Evolutionary conservation across 2,329 filamentous ascomycete genomes (phyloP).

Genomic region (Monosporascus sp.): DNA sequence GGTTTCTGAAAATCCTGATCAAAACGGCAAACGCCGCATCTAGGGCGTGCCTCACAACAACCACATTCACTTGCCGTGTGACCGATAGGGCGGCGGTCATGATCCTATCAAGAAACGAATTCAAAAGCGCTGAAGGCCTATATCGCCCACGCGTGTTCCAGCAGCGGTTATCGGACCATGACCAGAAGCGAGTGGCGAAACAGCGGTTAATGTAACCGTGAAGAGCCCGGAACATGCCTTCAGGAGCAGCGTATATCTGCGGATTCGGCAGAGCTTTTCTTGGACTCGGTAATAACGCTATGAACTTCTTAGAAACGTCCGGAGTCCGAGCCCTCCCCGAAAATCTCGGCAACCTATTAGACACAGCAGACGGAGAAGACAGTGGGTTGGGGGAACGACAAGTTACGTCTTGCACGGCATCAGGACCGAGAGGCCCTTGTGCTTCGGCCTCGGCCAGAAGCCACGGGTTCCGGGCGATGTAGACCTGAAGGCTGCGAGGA

Average conservation of each 20-base stretch:
- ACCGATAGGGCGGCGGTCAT: constrained; percentile 22
- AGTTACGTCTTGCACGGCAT: constrained; percentile 21
- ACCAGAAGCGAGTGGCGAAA: constrained; percentile 17
- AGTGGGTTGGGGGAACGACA: constrained; percentile 17
- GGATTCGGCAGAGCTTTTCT: background rate
- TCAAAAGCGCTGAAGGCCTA: constrained; percentile 20
- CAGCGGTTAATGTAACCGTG: constrained; percentile 13
- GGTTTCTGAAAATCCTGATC: constrained; percentile 21
- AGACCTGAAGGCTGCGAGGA: constrained; percentile 18
- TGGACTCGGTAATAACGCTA: constrained; percentile 4
- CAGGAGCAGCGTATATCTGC: constrained; percentile 1
- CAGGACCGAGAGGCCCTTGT: constrained; percentile 15
- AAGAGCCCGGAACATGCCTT: constrained; percentile 15
- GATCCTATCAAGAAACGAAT: constrained; percentile 20
- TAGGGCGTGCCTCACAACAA: constrained; percentile 16
- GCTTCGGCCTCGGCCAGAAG: constrained; percentile 20
- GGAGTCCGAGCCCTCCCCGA: constrained; percentile 1
- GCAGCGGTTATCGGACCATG: constrained; percentile 15
- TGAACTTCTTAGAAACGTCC: constrained; percentile 5
- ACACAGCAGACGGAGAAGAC: background rate
- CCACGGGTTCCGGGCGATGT: constrained; percentile 22
- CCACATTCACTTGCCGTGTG: constrained; percentile 20
- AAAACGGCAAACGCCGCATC: constrained; percentile 21
- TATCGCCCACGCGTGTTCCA: constrained; percentile 18
- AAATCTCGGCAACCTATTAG: background rate